phyloP scores from a whole-genome alignment of 2,329 filamentous ascomycete species.

The Nigrograna mackinnonii region DNA sequence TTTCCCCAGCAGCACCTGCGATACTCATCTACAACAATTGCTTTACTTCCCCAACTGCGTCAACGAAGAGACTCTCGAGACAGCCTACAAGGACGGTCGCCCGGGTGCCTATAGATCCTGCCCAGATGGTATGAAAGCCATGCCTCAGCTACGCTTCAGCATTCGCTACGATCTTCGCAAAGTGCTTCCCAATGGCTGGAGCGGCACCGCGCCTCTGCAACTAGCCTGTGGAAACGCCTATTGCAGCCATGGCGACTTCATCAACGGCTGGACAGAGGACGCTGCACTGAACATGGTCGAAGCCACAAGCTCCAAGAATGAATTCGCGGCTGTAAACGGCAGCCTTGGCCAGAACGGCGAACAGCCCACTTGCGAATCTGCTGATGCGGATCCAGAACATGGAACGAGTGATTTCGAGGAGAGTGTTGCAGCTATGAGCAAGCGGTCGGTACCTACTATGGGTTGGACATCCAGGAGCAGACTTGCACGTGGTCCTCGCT shows the following conservation, averaged over 20 bases:
- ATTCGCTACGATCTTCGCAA: conserved; percentile 53
- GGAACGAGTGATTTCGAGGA: conserved; percentile 48
- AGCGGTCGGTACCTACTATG: conserved; percentile 15
- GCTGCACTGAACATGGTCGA: conserved; percentile 47
- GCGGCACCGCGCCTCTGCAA: conserved; percentile 47
- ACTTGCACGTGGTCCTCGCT: not conserved
- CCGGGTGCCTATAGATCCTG: conserved; percentile 41
- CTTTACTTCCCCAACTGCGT: conserved; percentile 52
- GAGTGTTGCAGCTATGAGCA: conserved; percentile 34
- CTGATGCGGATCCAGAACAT: conserved; percentile 46
- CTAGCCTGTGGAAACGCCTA: conserved; percentile 46
- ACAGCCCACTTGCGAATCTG: conserved; percentile 36
- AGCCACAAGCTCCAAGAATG: conserved; percentile 36
- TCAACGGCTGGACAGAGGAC: conserved; percentile 51
- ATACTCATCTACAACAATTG: conserved; percentile 49
- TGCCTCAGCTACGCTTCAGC: conserved; percentile 53
- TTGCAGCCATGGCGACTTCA: conserved; percentile 53
- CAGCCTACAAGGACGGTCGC: conserved; percentile 37
- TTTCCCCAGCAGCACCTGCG: conserved; percentile 43
- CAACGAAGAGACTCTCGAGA: conserved; percentile 38
- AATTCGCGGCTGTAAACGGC: conserved; percentile 43
- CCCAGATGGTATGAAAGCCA: conserved; percentile 49
- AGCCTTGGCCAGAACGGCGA: conserved; percentile 34
- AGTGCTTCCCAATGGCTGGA: conserved; percentile 49
- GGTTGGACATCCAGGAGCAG: conserved; percentile 20